Conservation (phyloP, 1,284 basidiomycete species). For the Rhodotorula sp. region DNA sequence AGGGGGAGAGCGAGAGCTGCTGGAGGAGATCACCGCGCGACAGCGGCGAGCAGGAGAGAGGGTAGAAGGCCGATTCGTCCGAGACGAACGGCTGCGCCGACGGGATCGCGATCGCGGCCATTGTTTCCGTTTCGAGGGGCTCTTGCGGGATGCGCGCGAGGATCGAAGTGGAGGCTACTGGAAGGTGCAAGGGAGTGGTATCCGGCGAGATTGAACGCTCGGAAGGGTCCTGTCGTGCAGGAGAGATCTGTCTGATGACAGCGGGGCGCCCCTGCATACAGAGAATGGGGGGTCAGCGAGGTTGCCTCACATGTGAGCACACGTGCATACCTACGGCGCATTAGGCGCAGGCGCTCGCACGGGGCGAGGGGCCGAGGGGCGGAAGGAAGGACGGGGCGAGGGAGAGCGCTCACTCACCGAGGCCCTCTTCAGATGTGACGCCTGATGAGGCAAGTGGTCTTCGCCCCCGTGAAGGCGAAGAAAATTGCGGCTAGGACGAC, state of each 20-base stretch:
- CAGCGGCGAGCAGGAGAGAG: slow-evolving; percentile 33
- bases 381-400: background rate
- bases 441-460: slow-evolving; percentile 24
- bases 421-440: slow-evolving; percentile 7
- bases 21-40: slow-evolving; percentile 31
- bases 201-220: background rate
- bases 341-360: background rate
- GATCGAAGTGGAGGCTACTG: background rate
- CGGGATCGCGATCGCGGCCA: slow-evolving; percentile 41
- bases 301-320: background rate
- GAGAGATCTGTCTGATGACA: slow-evolving; percentile 19
- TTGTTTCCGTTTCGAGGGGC: background rate
- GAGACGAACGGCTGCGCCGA: slow-evolving; percentile 17
- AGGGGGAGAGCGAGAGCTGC: slow-evolving; percentile 31
- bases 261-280: slow-evolving; percentile 19
- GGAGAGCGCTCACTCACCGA: background rate
- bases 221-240: slow-evolving; percentile 17
- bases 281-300: background rate
- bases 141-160: background rate
- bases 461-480: slow-evolving; percentile 30
- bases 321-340: background rate
- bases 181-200: background rate
- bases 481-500: slow-evolving; percentile 23
- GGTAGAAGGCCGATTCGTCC: slow-evolving; percentile 19
- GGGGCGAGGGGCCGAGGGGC: background rate